Evolutionary conservation across 805 yeast species (phyloP), one percentile per base, ranked within the genome.

Genomic region (Saitoella complicata): DNA sequence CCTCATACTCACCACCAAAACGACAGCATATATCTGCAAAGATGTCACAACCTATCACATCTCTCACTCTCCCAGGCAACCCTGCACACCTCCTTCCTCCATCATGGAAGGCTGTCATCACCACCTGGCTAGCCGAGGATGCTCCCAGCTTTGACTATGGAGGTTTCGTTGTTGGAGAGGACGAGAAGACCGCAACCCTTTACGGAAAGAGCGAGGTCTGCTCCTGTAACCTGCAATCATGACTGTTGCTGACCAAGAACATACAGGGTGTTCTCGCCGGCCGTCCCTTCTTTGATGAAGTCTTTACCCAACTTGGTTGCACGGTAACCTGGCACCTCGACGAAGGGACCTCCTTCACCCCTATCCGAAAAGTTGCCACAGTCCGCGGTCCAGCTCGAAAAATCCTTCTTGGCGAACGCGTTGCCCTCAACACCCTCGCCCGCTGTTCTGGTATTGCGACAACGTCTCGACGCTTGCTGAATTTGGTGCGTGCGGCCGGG

Each of bases 121-220:
- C 85, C 7, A 68, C 65, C 39, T 87, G 84, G 78, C 66, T 87
- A 9, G 67, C 73, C 5, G 97, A 87, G 56, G 97, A 87, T 55
- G 88, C 82, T 10, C 96, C 97, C 1, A 76, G 93, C 0, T 88
- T 88, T 55, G 97, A 87, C 60, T 81, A 78, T 55, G 97, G 97
- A 33, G 97, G 95, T 1, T 84, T 66, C 55, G 97, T 88, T 1
- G 97, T 88, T n/a, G 96, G 97, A 8, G 70, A 71, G 44, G 78
- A 70, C 39, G 52, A 53, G 3, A 80, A 83, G 55, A 67, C 76
- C 2, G 96, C 94, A 1, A 75, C 83, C 1, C 66, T 87, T 38
- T 80, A 73, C 63, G 81, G 93, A 69, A 87, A 87, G 61, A 78
- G 79, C 48, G 66, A 69, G 37, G 55, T 52, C 36, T 8, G 54